Base-by-base conservation (phyloP, 805 yeast genomes). In the Pichia nanzhaoensis region DNA sequence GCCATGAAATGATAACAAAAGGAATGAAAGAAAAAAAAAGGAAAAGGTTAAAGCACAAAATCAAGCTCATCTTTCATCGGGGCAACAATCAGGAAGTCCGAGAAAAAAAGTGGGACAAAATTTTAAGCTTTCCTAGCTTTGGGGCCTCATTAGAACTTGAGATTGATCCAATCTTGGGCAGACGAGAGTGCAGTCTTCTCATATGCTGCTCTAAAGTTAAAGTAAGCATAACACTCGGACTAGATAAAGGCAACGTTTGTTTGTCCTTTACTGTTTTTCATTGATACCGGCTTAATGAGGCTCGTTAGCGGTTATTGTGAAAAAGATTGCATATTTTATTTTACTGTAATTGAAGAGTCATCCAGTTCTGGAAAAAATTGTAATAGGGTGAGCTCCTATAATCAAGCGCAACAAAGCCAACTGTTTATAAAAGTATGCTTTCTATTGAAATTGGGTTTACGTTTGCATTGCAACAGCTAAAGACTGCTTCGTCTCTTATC, bases 401-500 rank as follows among this genome's bases (percentile, higher is more conserved):
- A 35, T 70, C 57, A 37, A 65, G 53, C 42, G 71, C 68, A 13
- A 51, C 46, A 52, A 82, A 84, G 32, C 95, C 95, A 13, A 64
- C 71, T 44, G 81, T 67, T 9, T 83, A 70, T 10, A 71, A 61
- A 55, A 72, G 83, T 28, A 68, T 65, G 6, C 80, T 70, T 12
- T 77, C 73, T 40, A 70, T 69, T 20, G 60, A 50, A 41, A 65
- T 65, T 31, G 75, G 70, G 52, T 75, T 74, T 50, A 84, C 62
- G 18, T 69, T 65, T 34, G 65, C 52, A 5, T 63, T 54, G 44
- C 75, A 66, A 35, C 33, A 40, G 16, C 32, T 28, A 13, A 45
- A 33, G 10, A 80, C 70, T 16, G 72, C 75, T 21, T 59, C 57
- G 46, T 75, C 77, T 35, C 95, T 90, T 40, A 76, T 78, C 42